Percentiles rank a stretch among this genome's conserved stretches.
These are phyloP conservation scores for Trichoderma endophyticum DNA, from an alignment of 2,329 filamentous ascomycete genomes.

Conservation along the genomic window DNA sequence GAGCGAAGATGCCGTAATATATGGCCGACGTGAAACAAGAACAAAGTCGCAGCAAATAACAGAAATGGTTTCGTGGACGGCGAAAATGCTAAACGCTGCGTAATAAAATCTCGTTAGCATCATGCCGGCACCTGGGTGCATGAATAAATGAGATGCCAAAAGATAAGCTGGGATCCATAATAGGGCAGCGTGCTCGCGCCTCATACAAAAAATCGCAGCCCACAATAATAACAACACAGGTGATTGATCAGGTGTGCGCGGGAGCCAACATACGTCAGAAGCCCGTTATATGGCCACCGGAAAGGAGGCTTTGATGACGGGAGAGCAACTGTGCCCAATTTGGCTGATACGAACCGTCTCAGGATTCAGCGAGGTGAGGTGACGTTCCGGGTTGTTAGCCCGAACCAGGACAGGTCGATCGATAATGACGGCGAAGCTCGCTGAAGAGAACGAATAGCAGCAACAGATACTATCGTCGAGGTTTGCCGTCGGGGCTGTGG, in stretches of 20 bases:
- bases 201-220: not conserved
- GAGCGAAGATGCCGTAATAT: constrained; percentile 14
- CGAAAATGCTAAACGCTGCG: not conserved
- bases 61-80: not conserved
- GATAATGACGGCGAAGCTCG: constrained; percentile 1
- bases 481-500: not conserved
- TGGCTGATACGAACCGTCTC: not conserved
- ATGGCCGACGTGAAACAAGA: not conserved
- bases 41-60: not conserved
- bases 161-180: constrained; percentile 16
- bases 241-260: constrained; percentile 13
- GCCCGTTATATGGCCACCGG: constrained; percentile 5
- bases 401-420: not conserved
- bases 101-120: constrained; percentile 9
- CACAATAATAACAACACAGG: constrained; percentile 12
- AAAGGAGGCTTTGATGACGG: not conserved
- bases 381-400: not conserved
- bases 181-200: constrained; percentile 13
- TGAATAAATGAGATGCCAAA: constrained; percentile 1
- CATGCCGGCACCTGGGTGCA: not conserved
- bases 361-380: constrained; percentile 2
- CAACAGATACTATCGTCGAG: not conserved
- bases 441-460: not conserved
- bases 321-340: not conserved
- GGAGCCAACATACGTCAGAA: constrained; percentile 14